Base-by-base conservation (phyloP, 2,329 filamentous ascomycete genomes). In the Aspergillus sp. region DNA sequence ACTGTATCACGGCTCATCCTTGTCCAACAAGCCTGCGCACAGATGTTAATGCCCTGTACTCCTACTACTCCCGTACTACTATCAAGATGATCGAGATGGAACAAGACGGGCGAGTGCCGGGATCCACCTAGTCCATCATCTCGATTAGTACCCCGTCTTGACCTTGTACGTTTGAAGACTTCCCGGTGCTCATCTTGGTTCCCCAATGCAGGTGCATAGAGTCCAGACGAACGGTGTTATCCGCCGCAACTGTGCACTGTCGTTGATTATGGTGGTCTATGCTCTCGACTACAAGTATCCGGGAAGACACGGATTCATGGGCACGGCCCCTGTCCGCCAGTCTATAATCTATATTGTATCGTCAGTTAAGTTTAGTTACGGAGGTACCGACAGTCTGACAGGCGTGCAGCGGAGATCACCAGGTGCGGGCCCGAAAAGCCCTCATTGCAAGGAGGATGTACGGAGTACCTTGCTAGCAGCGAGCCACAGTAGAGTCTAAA, bases 51-150 rank as follows among this genome's bases (percentile, higher is more conserved):
- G n/a, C 35, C 6, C 35, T 37, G 15, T 2, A n/a, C 35, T 19
- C 19, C 19, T 7, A n/a, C 12, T 7, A n/a, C 5, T n/a, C 35
- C 40, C 31, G 25, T 27, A 11, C 31, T 27, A 11, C 31, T 44
- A 45, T 39, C 41, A 46, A 45, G 51, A 43, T 41, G 25, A 50
- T 46, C 51, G 41, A n/a, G 40, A 53, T 45, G 15, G 33, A 45
- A 45, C 33, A 45, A 39, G 51, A 39, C 35, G 12, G 43, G 19
- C 15, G 43, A 46, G 44, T 46, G 31, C 51, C 41, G 51, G 31
- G 51, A 39, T 46, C 51, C 41, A 53, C 51, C 39, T 4, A 31
- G 37, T 33, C 17, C 51, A 46, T 45, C 40, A 37, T 51, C 48
- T 51, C 21, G 48, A 51, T 41, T n/a, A 17, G 15, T 35, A 37